Evolutionary conservation across 2,329 filamentous ascomycete genomes (phyloP), one percentile per base, ranked within the genome.

Genomic region (Didymella exigua): DNA sequence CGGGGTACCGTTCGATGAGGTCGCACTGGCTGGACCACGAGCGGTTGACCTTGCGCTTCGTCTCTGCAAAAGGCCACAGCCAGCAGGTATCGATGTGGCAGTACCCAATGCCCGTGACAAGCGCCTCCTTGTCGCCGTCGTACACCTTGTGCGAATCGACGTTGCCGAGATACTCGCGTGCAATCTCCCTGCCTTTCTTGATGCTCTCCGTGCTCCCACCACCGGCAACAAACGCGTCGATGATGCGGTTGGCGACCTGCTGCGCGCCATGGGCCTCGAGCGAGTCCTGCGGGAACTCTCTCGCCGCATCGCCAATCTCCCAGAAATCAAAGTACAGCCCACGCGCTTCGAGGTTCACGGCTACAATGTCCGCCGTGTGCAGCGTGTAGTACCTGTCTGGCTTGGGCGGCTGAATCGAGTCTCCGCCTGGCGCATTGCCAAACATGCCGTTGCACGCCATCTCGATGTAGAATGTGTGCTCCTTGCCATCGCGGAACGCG

Each of bases 361-460:
- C 92, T 2, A 93, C 89, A 59, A 99, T 96, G 57, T 93, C 88
- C 13, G 93, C 93, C 60, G 86, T 88, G 59, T 80, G 78, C 49
- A 99, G 82, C 53, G 82, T 83, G 74, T 89, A 99, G 72, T 89
- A 90, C 66, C 84, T 89, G 79, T 97, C 86, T n/a, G 90, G 89
- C 56, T 89, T 82, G 0, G 95, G 95, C 13, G 95, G 92, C 72
- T 96, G 90, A 64, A 97, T 98, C 27, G 83, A 86, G 73, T 96
- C 91, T 23, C 91, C 91, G 18, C 89, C 89, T 0, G 89, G 83
- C 0, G 92, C 89, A 73, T 96, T 96, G 65, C 95, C 95, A 77
- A 98, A 98, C 93, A 98, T 98, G 75, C 89, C 88, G 75, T 99
- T 99, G 78, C 95, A 98, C 18, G 95, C 95, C 90, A 98, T 96